Percentiles rank a stretch among this genome's conserved stretches.
These are phyloP conservation scores for Pseudotsuga menziesii DNA, from an alignment of 75 land plant genomes.

Conservation along the genomic window DNA sequence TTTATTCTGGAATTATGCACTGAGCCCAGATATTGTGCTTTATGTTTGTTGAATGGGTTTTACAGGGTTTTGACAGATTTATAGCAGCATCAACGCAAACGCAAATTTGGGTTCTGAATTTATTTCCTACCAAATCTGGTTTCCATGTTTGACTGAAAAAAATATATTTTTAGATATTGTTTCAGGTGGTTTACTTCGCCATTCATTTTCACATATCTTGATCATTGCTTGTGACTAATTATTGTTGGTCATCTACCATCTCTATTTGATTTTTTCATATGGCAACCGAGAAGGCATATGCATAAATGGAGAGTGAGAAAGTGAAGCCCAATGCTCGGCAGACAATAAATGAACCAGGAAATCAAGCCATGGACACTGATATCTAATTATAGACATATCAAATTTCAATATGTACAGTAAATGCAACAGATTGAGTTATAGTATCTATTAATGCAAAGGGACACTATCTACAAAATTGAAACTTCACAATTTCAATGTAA, in stretches of 20 bases:
- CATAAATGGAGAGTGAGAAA: background rate
- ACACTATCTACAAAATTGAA: background rate
- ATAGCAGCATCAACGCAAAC: no score
- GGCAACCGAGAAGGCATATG: background rate
- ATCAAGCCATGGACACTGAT: background rate
- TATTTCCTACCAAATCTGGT: no score
- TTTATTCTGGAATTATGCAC: no score
- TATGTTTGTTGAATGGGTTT: no score
- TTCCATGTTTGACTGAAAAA: no score
- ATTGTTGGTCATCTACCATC: background rate
- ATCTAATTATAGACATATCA: slow-evolving; percentile 3
- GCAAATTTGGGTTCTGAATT: no score
- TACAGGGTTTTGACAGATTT: no score
- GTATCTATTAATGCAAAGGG: background rate
- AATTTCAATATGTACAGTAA: background rate
- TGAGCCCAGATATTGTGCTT: no score
- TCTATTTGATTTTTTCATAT: background rate
- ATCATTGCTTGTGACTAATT: no score
- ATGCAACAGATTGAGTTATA: background rate
- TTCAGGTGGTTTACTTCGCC: no score
- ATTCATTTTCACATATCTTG: no score
- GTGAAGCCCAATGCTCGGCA: background rate
- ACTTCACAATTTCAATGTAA: background rate
- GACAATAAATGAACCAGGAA: background rate
- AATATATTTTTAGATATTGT: no score